These are phyloP conservation scores for Mercurialis annua DNA, from an alignment of 345 rosid genomes.

Conservation along the genomic window DNA sequence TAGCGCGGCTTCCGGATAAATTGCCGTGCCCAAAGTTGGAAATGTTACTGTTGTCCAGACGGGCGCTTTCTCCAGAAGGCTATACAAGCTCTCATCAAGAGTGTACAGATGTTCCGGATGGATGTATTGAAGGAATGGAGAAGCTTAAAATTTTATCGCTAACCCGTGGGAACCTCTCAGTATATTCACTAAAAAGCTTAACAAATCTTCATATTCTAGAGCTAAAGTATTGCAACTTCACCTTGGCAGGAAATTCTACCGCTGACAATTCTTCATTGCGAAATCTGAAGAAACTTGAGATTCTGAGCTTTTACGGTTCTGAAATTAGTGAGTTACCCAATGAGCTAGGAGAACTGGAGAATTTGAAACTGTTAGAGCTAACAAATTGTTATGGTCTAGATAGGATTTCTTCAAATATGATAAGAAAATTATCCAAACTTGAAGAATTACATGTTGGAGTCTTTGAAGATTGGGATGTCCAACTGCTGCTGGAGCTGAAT, in stretches of 20 bases:
- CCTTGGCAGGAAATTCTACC: not conserved
- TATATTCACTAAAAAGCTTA: not conserved
- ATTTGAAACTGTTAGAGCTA: not conserved
- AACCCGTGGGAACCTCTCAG: not conserved
- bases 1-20: not conserved
- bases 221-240: not conserved
- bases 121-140: slow-evolving; percentile 1
- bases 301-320: not conserved
- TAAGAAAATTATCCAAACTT: not conserved
- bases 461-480: not conserved
- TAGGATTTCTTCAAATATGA: not conserved
- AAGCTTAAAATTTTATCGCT: slow-evolving; percentile 3
- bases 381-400: not conserved
- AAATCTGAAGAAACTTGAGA: not conserved
- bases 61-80: not conserved
- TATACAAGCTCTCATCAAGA: not conserved
- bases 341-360: not conserved
- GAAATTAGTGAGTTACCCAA: not conserved
- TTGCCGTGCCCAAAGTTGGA: slow-evolving; percentile 2
- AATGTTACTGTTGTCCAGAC: not conserved
- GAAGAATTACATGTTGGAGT: slow-evolving; percentile 7
- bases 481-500: not conserved
- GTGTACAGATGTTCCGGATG: not conserved
- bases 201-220: not conserved
- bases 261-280: not conserved